These are phyloP conservation scores for Leishmania guyanensis DNA, from an alignment of 208 protist genomes.

Conservation along the genomic window DNA sequence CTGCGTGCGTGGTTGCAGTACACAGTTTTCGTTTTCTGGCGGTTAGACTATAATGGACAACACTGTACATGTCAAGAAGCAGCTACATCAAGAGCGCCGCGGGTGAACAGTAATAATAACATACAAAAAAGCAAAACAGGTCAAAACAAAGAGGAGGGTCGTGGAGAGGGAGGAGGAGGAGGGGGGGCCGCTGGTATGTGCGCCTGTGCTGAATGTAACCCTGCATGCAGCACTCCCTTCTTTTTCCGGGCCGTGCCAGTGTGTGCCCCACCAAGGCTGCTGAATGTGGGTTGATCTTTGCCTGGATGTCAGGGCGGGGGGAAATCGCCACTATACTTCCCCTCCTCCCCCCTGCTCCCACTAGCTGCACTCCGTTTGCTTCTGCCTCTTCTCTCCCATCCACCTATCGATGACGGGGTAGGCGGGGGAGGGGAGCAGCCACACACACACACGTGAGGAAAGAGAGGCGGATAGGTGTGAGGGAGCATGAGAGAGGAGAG, in stretches of 20 bases:
- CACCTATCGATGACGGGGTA: conserved; percentile 1
- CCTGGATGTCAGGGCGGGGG: neutral
- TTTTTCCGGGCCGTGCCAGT: neutral
- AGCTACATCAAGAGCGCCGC: conserved; percentile 4
- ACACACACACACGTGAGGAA: neutral
- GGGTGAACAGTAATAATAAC: neutral
- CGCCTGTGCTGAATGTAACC: neutral
- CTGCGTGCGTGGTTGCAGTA: neutral
- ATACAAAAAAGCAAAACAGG: neutral
- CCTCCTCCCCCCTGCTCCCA: neutral
- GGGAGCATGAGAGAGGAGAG: neutral
- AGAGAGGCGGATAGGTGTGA: neutral
- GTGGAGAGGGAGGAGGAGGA: neutral
- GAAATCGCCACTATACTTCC: neutral
- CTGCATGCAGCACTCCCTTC: neutral
- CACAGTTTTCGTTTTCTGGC: neutral
- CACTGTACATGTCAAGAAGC: conserved; percentile 2
- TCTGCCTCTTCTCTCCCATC: neutral
- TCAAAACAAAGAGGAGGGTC: neutral
- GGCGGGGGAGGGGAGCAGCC: neutral
- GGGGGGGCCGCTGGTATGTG: neutral
- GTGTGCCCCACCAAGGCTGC: neutral
- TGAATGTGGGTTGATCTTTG: neutral
- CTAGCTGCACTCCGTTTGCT: neutral
- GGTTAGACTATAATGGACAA: neutral